Evolutionary conservation across 75 land plant genomes (phyloP).

Genomic region (Pinus tabuliformis): DNA sequence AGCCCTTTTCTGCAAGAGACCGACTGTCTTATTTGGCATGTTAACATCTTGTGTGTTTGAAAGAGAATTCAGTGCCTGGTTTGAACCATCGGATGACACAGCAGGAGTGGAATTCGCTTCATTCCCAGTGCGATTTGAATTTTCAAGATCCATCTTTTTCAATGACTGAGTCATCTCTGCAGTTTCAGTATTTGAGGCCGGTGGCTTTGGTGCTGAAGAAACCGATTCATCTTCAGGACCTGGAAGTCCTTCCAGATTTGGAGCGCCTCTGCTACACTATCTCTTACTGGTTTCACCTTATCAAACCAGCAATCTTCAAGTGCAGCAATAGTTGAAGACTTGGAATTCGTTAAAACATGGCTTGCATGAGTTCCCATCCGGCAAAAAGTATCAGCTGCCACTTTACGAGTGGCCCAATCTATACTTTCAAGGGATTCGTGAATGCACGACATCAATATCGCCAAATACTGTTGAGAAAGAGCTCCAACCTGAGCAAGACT

Average conservation of each 20-base stretch:
- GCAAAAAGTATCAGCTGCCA: slow-evolving; percentile 73
- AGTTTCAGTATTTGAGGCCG: slow-evolving; percentile 34
- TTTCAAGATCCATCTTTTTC: slow-evolving; percentile 20
- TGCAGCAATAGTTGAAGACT: slow-evolving; percentile 39
- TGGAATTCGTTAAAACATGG: slow-evolving; percentile 40
- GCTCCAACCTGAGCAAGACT: slow-evolving; percentile 56
- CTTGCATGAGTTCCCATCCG: slow-evolving; percentile 47
- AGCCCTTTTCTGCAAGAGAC: slow-evolving; percentile 60
- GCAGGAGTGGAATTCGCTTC: slow-evolving; percentile 15
- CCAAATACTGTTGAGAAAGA: slow-evolving; percentile 56
- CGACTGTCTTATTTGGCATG: slow-evolving; percentile 47
- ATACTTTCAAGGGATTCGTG: slow-evolving; percentile 60
- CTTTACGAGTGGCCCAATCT: slow-evolving; percentile 92
- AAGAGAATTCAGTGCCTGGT: slow-evolving; percentile 13
- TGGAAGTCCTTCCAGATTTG: slow-evolving; percentile 81
- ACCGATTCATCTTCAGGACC: slow-evolving; percentile 39
- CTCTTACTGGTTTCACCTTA: slow-evolving; percentile 98
- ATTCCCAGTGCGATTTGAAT: slow-evolving; percentile 17
- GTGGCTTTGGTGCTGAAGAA: slow-evolving; percentile 29
- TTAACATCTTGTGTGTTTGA: slow-evolving; percentile 21
- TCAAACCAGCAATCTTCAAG: slow-evolving; percentile 89
- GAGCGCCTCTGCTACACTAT: slow-evolving; percentile 81
- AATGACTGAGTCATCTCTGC: slow-evolving; percentile 19
- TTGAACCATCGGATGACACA: slow-evolving; percentile 22
- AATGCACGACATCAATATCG: slow-evolving; percentile 48